Percentiles rank a stretch among this genome's conserved stretches.
Conservation (phyloP, 805 yeast species). For the Candida qinlingensis region DNA sequence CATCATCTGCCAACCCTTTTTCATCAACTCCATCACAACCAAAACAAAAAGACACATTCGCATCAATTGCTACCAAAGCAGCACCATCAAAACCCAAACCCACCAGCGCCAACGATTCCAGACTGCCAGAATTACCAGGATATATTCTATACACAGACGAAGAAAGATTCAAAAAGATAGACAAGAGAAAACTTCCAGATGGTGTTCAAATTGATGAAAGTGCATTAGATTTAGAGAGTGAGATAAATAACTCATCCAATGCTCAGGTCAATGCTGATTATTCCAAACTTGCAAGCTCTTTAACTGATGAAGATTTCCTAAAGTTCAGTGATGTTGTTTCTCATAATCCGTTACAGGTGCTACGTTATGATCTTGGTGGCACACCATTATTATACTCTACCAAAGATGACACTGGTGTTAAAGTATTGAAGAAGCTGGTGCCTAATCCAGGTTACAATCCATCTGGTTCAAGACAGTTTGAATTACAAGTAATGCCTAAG, state of each 20-base stretch:
- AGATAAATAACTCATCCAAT: slow-evolving; percentile 25
- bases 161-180: slow-evolving; percentile 53
- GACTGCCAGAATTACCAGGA: slow-evolving; percentile 55
- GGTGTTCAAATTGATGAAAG: slow-evolving; percentile 45
- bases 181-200: slow-evolving; percentile 39
- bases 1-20: background rate
- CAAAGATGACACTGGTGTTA: slow-evolving; percentile 47
- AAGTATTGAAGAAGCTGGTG: slow-evolving; percentile 35
- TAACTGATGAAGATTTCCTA: slow-evolving; percentile 65
- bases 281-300: slow-evolving; percentile 45
- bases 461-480: slow-evolving; percentile 58
- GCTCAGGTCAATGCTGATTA: slow-evolving; percentile 33
- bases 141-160: slow-evolving; percentile 65
- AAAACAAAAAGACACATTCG: slow-evolving; percentile 19
- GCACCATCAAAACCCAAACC: slow-evolving; percentile 16
- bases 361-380: slow-evolving; percentile 80
- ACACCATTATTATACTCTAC: slow-evolving; percentile 66
- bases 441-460: slow-evolving; percentile 63
- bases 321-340: slow-evolving; percentile 70
- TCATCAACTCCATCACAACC: background rate
- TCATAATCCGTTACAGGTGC: slow-evolving; percentile 80
- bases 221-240: slow-evolving; percentile 40
- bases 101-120: slow-evolving; percentile 3
- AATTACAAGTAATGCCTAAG: slow-evolving; percentile 92
- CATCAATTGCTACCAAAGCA: slow-evolving; percentile 29